These are phyloP conservation scores for Nitzschia sp. DNA, from an alignment of 108 stramenopile genomes.

Conservation along the genomic window DNA sequence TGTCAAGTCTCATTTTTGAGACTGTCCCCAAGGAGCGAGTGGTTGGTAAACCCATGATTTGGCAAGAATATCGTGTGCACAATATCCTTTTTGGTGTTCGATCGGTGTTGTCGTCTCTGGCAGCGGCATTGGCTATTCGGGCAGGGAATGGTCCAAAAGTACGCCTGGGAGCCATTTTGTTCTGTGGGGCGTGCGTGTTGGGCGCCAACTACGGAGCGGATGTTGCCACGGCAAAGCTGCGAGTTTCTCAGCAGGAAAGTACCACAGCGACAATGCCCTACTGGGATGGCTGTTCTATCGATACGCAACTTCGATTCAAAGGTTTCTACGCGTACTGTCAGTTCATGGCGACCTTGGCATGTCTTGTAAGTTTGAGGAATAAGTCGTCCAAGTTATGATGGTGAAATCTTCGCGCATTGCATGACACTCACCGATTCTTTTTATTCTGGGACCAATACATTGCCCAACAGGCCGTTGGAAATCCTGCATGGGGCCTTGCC, in stretches of 20 bases:
- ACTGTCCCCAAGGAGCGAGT: constrained; percentile 62
- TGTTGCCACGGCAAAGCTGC: constrained; percentile 43
- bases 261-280: constrained; percentile 77
- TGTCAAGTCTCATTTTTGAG: constrained; percentile 59
- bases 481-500: constrained; percentile 56
- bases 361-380: constrained; percentile 25
- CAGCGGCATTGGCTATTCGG: constrained; percentile 26
- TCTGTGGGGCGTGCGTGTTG: constrained; percentile 28
- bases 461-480: constrained; percentile 11
- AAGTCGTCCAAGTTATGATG: too few relatives aligned
- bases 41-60: constrained; percentile 69
- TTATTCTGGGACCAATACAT: too few relatives aligned
- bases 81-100: constrained; percentile 57
- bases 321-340: constrained; percentile 66
- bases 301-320: constrained; percentile 66
- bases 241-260: constrained; percentile 32
- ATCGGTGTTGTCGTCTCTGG: constrained; percentile 32
- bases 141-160: constrained; percentile 17
- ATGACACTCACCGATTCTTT: too few relatives aligned
- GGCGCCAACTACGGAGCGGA: constrained; percentile 41
- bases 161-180: constrained; percentile 33
- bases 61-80: constrained; percentile 67
- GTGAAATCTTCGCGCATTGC: too few relatives aligned
- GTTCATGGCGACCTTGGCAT: constrained; percentile 63
- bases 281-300: constrained; percentile 55